phyloP scores from a whole-genome alignment of 176 grass and related monocot species.

The Oryza meridionalis region DNA sequence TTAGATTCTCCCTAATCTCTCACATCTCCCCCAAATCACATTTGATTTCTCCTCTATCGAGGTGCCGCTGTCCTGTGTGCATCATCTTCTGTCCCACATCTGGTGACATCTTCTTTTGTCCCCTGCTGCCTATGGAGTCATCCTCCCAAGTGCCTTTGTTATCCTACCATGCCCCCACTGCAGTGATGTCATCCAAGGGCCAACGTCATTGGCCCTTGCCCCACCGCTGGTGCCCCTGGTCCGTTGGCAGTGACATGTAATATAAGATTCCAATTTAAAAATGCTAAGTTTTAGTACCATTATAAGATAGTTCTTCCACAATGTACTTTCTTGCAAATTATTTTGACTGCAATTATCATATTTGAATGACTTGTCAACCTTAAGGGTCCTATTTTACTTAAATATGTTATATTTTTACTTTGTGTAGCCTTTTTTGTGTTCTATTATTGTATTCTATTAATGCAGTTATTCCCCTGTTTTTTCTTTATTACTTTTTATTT shows the following conservation, averaged over 20 bases:
- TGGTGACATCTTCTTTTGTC: neutral
- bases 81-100: neutral
- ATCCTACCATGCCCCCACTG: neutral
- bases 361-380: neutral
- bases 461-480: conserved; percentile 13
- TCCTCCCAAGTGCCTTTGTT: neutral
- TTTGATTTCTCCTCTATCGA: neutral
- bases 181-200: neutral
- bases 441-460: conserved; percentile 7
- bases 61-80: neutral
- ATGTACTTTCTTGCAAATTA: neutral
- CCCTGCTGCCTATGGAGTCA: neutral
- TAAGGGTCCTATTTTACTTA: neutral
- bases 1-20: too few relatives aligned
- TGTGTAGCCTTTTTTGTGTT: neutral
- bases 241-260: neutral
- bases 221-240: neutral
- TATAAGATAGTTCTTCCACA: neutral
- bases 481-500: conserved; percentile 4
- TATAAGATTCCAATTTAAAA: neutral
- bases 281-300: neutral
- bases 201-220: neutral
- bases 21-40: neutral
- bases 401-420: neutral
- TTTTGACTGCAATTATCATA: neutral